Percentiles rank a stretch among this genome's conserved stretches.
These are phyloP conservation scores for Yarrowia porcina DNA, from an alignment of 805 yeast species.

Conservation along the genomic window DNA sequence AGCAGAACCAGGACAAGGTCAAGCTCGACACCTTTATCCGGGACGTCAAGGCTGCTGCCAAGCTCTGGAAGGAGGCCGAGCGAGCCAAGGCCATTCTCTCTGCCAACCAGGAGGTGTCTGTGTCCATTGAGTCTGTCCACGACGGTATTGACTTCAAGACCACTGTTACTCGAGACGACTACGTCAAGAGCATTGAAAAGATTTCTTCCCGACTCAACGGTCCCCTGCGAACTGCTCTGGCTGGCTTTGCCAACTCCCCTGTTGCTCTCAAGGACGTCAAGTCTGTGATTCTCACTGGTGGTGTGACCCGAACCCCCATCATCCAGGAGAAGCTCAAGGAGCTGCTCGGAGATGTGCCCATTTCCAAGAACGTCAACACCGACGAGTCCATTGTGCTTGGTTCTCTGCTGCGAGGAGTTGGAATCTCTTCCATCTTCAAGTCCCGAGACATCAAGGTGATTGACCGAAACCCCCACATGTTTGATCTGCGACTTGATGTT, in stretches of 20 bases:
- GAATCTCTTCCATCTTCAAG: constrained; percentile 64
- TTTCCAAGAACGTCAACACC: constrained; percentile 85
- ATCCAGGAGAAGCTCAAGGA: constrained; percentile 54
- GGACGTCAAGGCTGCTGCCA: constrained; percentile 58
- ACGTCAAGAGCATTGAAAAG: constrained; percentile 56
- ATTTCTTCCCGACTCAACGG: constrained; percentile 47
- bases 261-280: constrained; percentile 42
- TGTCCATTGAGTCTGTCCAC: constrained; percentile 70
- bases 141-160: constrained; percentile 73
- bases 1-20: constrained; percentile 38
- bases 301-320: constrained; percentile 85
- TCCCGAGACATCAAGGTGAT: constrained; percentile 57
- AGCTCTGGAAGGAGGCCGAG: constrained; percentile 79
- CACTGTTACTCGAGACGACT: constrained; percentile 69
- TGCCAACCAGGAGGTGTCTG: constrained; percentile 78
- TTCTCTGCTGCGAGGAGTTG: constrained; percentile 77
- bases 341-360: constrained; percentile 53
- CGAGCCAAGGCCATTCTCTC: constrained; percentile 82
- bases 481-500: constrained; percentile 45
- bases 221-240: constrained; percentile 43
- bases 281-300: constrained; percentile 83
- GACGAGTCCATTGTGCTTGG: constrained; percentile 95
- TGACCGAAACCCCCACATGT: constrained; percentile 49
- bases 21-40: constrained; percentile 41
- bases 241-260: constrained; percentile 32